Evolutionary conservation across 306 rosid genomes (phyloP), one percentile per base, ranked within the genome.

Genomic region (Rosa persica): DNA sequence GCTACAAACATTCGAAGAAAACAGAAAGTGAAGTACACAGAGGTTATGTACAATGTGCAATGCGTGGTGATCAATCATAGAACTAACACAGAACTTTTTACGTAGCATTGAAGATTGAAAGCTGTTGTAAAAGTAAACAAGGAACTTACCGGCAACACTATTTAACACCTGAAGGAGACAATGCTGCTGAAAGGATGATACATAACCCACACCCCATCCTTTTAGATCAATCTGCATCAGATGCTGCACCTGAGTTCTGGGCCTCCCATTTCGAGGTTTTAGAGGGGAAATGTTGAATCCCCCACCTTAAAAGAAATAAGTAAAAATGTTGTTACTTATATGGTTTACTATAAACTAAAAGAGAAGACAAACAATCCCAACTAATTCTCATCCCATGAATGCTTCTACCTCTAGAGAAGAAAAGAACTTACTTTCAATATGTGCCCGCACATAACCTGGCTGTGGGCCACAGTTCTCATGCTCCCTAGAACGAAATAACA

Each of bases 211-310:
- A 72, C 96, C 99, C 99, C 99, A 95, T 70, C 99, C 99, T 88
- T 95, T 95, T 79, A 95, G 83, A 85, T 95, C 99, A 85, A 95
- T 91, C 90, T 95, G 99, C 88, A 93, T 93, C 81, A 95, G 97
- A 89, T 95, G 98, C 89, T 95, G 99, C 74, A 95, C 99, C 83
- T 95, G 99, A 64, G 98, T 83, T 88, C 99, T 91, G 44, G 99
- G 96, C 75, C 87, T 93, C 86, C 99, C 99, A 79, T 95, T 91
- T 81, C 97, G 88, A 82, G 99, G 76, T 85, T 93, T 95, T 67
- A 95, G 78, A 61, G 99, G 98, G 70, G 99, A 87, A 86, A 95
- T 91, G 78, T 93, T 95, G 86, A 74, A 95, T 81, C 99, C 99
- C 58, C 99, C 99, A 83, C 99, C 99, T 95, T 84, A 62, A 62